Base-by-base conservation (phyloP, 768 basidiomycete genomes). In the Hemileccinum impolitum region DNA sequence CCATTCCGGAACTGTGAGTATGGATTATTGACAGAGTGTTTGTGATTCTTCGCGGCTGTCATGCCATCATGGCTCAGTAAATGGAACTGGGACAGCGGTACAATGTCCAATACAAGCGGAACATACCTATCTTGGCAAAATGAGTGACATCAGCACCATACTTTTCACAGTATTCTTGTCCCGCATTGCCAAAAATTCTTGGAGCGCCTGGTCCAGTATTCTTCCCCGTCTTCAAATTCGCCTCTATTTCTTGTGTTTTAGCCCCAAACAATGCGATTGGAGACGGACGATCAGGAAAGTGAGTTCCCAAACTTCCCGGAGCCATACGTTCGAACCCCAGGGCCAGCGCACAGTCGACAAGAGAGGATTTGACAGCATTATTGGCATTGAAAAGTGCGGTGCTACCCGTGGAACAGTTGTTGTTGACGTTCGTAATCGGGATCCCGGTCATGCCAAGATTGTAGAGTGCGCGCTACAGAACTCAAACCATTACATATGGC, bases 271-370 rank as follows among this genome's bases (percentile, higher is more conserved):
- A 60, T 3, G 53, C 23, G 3, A 73, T 76, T 0, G 88, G 85
- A 6, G 76, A 64, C 11, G 58, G 47, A 25, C 76, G 69, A 54
- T 77, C 78, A 0, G 80, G 78, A 55, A 80, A 90, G 60, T 82
- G 77, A 12, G 79, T 80, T 7, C 81, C 80, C 7, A 90, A 70
- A 58, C 83, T 84, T 26, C 88, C 88, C 4, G 83, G 82, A 17
- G 77, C 74, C 87, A 91, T 91, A 31, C 87, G 84, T 65, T 93
- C 91, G 56, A 93, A 93, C 11, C 91, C 90, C 1, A 93, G 79
- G 0, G 91, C 90, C 18, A 94, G 71, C 1, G 84, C 79, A 61
- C 90, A 91, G 47, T 88, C 84, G 2, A 72, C 80, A 47, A 83
- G 75, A 13, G 85, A 85, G 35, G 76, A 77, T 63, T 84, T 87